phyloP scores from a whole-genome alignment of 2,329 filamentous ascomycete genomes.

The Penicillium sp. region DNA sequence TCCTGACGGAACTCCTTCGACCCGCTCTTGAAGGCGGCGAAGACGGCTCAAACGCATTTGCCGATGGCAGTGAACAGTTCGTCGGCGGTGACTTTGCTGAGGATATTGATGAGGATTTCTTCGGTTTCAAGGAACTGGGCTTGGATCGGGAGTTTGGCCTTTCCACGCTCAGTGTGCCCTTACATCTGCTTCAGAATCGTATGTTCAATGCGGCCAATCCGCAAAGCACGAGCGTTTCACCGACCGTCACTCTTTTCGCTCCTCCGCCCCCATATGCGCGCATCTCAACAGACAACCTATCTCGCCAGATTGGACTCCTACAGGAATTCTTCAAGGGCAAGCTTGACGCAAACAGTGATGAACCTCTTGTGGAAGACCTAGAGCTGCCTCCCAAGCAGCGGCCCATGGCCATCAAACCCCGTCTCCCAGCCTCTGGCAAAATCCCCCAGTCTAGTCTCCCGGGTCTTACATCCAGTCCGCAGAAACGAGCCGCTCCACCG shows the following conservation, averaged over 20 bases:
- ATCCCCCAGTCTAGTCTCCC: constrained; percentile 37
- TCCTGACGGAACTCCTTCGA: constrained; percentile 88
- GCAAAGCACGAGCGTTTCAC: constrained; percentile 57
- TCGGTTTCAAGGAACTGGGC: constrained; percentile 93
- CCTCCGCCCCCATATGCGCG: constrained; percentile 70
- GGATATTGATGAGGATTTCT: constrained; percentile 97
- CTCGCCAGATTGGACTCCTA: constrained; percentile 79
- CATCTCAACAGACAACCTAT: constrained; percentile 74
- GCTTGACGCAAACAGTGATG: constrained; percentile 76
- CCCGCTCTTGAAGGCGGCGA: constrained; percentile 80
- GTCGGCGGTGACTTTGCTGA: constrained; percentile 96
- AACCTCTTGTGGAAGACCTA: constrained; percentile 87
- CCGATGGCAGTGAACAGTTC: constrained; percentile 96
- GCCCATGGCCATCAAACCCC: constrained; percentile 43
- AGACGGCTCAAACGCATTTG: constrained; percentile 87
- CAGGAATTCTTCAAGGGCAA: constrained; percentile 90
- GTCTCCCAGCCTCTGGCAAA: constrained; percentile 48
- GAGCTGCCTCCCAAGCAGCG: constrained; percentile 91
- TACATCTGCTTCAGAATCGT: constrained; percentile 89
- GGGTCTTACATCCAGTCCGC: constrained; percentile 37
- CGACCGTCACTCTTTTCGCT: constrained; percentile 57
- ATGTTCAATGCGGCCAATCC: constrained; percentile 82
- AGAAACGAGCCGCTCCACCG: constrained; percentile 40
- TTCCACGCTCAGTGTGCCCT: constrained; percentile 81
- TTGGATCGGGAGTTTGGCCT: constrained; percentile 88